Base-by-base conservation (phyloP, 768 basidiomycete genomes). In the Xerocomellus intermedius region DNA sequence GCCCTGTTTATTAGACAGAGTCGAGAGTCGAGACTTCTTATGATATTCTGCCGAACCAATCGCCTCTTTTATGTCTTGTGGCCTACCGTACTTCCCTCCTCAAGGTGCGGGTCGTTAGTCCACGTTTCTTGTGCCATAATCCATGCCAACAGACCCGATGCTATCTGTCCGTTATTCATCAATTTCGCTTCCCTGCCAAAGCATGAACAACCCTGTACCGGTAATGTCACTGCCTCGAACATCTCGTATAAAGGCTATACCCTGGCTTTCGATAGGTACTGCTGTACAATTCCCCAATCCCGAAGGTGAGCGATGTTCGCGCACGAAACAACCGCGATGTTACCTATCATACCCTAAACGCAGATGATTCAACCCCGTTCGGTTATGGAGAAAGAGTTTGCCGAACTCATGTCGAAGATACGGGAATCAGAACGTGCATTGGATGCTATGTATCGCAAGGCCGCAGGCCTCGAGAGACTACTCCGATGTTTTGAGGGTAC, bases 391-490 rank as follows among this genome's bases (percentile, higher is more conserved):
- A 51, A 53, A 51, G 69, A 59, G 52, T 49, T 56, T 48, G 32
- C 58, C 0, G 48, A 42, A 8, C 60, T 65, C 37, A 52, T 62
- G 67, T 64, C 62, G 36, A 52, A 49, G 36, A 63, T 59, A 55
- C 50, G 56, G 42, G 57, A 62, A 48, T 54, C 60, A 33, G 57
- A 69, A 35, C 55, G 45, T 36, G 42, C 56, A 14, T 55, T 66
- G 45, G 48, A 53, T 45, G 47, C 49, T 21, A 58, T 70, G 68
- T 52, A 63, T 52, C 44, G 47, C 53, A 51, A 59, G 48, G 68
- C 56, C 2, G 42, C 57, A 2, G n/a, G 26, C 19, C 54, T 66
- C 21, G 41, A 61, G 48, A 41, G 45, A 24, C 32, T 50, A 5
- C 49, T 65, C 19, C 51, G 30, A 42, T 21, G 26, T 17, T 47